Conservation (phyloP, 306 rosid species). For the Prunus salicina region DNA sequence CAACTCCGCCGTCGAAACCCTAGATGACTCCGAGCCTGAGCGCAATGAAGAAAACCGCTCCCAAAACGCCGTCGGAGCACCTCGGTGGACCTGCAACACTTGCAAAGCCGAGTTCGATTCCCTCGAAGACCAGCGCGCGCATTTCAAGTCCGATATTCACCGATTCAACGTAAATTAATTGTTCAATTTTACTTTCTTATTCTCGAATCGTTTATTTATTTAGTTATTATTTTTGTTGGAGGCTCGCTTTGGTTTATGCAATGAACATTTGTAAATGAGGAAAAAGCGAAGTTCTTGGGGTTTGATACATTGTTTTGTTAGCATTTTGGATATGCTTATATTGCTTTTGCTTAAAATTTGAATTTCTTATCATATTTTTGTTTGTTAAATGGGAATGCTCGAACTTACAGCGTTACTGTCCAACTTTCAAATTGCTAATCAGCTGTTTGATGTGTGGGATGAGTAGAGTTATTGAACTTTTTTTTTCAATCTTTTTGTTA, state of each 20-base stretch:
- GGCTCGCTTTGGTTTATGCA: not conserved
- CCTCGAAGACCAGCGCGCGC: conserved; percentile 86
- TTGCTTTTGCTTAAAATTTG: not conserved
- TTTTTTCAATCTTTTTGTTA: not conserved
- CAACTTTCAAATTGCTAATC: not conserved
- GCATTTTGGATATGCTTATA: not conserved
- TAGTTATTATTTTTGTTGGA: not conserved
- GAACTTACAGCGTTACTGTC: not conserved
- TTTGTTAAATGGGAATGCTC: not conserved
- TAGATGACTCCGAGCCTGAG: conserved; percentile 22
- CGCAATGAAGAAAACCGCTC: conserved; percentile 23
- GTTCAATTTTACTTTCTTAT: not conserved
- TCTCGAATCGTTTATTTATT: not conserved
- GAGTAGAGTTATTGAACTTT: not conserved
- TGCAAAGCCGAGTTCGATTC: conserved; percentile 88
- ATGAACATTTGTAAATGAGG: not conserved
- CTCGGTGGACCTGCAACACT: conserved; percentile 79
- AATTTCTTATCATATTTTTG: not conserved
- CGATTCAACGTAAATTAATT: conserved; percentile 72
- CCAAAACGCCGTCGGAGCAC: conserved; percentile 36
- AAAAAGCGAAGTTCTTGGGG: not conserved
- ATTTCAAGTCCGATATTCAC: conserved; percentile 91
- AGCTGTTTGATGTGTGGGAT: not conserved
- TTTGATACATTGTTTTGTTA: not conserved
- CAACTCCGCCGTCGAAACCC: conserved; percentile 25